These are phyloP conservation scores for Alternaria incomplexa DNA, from an alignment of 2,329 filamentous ascomycete species.

Conservation along the genomic window DNA sequence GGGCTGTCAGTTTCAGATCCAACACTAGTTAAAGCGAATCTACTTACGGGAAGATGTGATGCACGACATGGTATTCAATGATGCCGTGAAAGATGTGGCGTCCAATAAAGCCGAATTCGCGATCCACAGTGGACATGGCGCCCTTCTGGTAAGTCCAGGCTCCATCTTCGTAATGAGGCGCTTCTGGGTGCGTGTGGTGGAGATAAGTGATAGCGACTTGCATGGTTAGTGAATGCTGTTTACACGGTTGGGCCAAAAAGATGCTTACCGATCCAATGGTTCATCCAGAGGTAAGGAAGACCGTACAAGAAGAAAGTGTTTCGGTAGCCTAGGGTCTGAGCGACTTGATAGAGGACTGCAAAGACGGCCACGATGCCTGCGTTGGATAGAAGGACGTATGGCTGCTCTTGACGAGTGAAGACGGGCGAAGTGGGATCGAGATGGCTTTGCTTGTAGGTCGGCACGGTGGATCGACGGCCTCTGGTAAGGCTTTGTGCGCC, in stretches of 20 bases:
- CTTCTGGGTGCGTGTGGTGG: conserved; percentile 68
- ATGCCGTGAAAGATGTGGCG: conserved; percentile 71
- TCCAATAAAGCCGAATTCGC: conserved; percentile 69
- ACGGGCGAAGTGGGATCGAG: conserved; percentile 23
- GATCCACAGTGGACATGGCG: conserved; percentile 67
- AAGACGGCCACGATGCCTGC: conserved; percentile 10
- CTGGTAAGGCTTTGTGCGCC: conserved; percentile 25
- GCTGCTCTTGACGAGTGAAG: conserved; percentile 24
- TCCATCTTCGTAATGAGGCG: conserved; percentile 65
- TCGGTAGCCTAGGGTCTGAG: not conserved
- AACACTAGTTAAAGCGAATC: not conserved
- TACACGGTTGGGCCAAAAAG: not conserved
- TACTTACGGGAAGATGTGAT: conserved; percentile 63
- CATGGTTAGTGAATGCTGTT: not conserved
- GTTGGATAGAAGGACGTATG: conserved; percentile 26
- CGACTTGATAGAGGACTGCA: not conserved
- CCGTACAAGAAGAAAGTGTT: conserved; percentile 63
- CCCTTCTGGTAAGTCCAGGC: conserved; percentile 69
- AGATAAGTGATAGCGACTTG: conserved; percentile 75
- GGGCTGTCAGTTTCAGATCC: conserved; percentile 7
- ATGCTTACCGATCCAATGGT: conserved; percentile 65
- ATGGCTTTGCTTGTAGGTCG: conserved; percentile 29
- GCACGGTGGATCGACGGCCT: conserved; percentile 6
- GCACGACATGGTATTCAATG: conserved; percentile 68
- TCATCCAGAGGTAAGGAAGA: conserved; percentile 72